Base-by-base conservation (phyloP, 495 filamentous ascomycete species). In the Trichoderma parareesei region DNA sequence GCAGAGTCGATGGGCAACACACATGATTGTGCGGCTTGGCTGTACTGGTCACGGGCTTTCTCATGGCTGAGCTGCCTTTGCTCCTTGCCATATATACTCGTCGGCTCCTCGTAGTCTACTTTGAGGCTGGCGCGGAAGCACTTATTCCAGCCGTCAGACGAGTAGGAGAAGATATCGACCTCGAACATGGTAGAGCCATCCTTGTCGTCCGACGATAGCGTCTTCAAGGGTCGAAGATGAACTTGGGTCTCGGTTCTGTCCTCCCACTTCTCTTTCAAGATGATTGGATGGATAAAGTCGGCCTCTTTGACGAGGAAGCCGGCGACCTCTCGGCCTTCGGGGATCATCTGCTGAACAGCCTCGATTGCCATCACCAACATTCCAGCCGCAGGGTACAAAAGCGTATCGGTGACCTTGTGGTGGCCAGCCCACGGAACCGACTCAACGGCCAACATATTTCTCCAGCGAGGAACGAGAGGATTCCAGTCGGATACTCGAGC, bases 351-450 rank as follows among this genome's bases (percentile, higher is more conserved):
- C 18, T 67, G 65, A 4, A 68, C 70, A 0, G 75, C 76, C 65
- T 90, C 86, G 3, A 84, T 65, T 0, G 82, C 82, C 71, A 82
- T 83, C 10, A 76, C 73, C 18, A 82, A 65, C 66, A 83, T 87
- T 0, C 78, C 82, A 14, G 85, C 76, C 1, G 76, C 86, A 9
- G 87, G 86, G 57, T 84, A 85, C 0, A 90, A 70, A 7, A 70
- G 59, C 8, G 73, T 67, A 10, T 68, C 68, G 53, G 69, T 74
- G 42, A 72, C 64, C 38, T 71, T 62, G 65, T 86, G 83, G 61
- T 83, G 80, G 7, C 68, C 62, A 10, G 83, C 63, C 84, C 84
- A 86, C 0, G 81, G 80, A 1, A 77, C 68, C 14, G 79, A 72
- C 33, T 68, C 66, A 0, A 77, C 66, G 10, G 73, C 73, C 4